Base-by-base conservation (phyloP, 768 basidiomycete genomes). In the Lactarius hengduanensis region DNA sequence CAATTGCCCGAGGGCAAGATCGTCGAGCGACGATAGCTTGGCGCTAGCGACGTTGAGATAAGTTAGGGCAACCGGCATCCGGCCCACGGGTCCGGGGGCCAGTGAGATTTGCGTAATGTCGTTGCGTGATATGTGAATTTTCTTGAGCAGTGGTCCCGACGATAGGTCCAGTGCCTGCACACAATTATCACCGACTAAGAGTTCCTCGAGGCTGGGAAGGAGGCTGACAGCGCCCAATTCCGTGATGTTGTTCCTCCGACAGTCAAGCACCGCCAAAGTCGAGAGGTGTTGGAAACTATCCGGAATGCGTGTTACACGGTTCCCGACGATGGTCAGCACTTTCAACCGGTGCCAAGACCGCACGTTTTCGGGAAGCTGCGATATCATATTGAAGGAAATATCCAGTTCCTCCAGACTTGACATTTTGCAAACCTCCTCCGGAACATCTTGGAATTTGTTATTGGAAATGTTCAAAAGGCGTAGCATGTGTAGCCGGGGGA, bases 331-430 rank as follows among this genome's bases (percentile, higher is more conserved):
- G 54, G 89, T 80, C 11, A 98, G 81, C 18, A 83, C 79, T 70
- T 94, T 86, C 53, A 98, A 83, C 4, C 83, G 80, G 32, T 75
- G 76, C 61, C 98, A 80, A 40, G 83, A 77, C 1, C 90, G 91
- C 53, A 98, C 86, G 53, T 89, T 86, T 41, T 90, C 86, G 0
- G 96, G 95, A 1, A 98, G 82, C 58, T 88, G 85, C 0, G 84
- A 81, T 65, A 98, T 87, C 75, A 83, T 86, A 79, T 99, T 99
- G 82, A 98, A 98, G 0, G 97, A 98, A 45, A 97, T 81, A 72
- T 98, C 96, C 22, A 99, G 86, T 71, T 96, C 92, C 43, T 83
- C 79, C 22, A 99, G 84, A n/a, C 78, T 82, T 5, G 80, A 76
- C 73, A 98, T 84, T 67, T 88, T 80, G 75, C 84, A 87, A 32